phyloP scores from a whole-genome alignment of 805 yeast species.

The Myxozyma geophila region DNA sequence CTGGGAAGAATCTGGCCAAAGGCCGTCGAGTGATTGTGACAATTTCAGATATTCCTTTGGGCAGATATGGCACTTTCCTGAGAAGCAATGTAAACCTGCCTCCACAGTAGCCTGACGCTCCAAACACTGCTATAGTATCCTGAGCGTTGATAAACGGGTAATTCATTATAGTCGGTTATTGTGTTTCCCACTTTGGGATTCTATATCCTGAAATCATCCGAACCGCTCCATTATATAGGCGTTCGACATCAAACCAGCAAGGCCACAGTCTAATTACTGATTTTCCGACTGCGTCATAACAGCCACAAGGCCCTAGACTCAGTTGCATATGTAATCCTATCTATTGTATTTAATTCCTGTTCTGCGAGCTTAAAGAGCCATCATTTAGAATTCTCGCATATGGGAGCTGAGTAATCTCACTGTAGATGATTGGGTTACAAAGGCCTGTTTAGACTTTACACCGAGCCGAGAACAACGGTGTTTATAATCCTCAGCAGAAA shows the following conservation, averaged over 20 bases:
- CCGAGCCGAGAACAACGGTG: background rate
- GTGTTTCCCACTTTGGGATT: too few species aligned
- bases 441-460: too few species aligned
- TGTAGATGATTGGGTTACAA: too few species aligned
- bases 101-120: background rate
- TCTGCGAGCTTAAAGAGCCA: too few species aligned
- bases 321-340: too few species aligned
- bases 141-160: background rate
- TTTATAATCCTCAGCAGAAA: background rate
- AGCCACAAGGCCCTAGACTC: too few species aligned
- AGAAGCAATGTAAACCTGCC: background rate
- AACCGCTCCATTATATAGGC: background rate
- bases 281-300: too few species aligned
- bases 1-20: background rate
- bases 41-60: background rate
- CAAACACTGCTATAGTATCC: background rate
- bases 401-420: too few species aligned
- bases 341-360: too few species aligned
- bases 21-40: background rate
- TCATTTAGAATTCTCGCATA: too few species aligned
- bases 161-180: background rate
- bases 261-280: too few species aligned
- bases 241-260: background rate
- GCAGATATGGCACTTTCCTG: background rate
- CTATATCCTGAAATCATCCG: background rate